Base-by-base conservation (phyloP, 2,329 filamentous ascomycete species). In the Alternaria alternata region DNA sequence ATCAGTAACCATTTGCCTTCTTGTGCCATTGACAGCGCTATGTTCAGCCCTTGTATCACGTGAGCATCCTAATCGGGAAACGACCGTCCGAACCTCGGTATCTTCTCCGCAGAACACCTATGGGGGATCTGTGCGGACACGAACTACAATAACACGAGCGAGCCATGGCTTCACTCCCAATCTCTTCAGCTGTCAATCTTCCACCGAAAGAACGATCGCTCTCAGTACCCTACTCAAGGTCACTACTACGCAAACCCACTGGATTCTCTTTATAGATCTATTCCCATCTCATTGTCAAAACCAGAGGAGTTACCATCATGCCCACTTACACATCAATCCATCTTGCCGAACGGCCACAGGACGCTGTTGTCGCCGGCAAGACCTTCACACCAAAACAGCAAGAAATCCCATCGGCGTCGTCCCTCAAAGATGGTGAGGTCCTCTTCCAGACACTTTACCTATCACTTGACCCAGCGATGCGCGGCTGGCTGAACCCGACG, bases 401-500 rank as follows among this genome's bases (percentile, higher is more conserved):
- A 1, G 81, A 85, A 1, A 81, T 86, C 4, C 75, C 82, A 7
- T 68, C 74, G 1, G 77, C 79, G 39, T 68, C 73, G 1, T 81
- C 86, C 61, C 81, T 90, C 42, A 84, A 89, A 74, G 84, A 88
- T 81, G 88, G 88, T 65, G 80, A 92, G 72, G 81, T 92, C 56
- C 82, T 92, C 59, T 81, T 84, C 58, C 80, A 83, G 59, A 80
- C 80, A 2, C 81, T 90, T 61, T 92, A 91, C 71, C 82, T 91
- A 44, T 89, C 87, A 9, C 82, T 92, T 39, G 90, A 92, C 77
- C 90, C 90, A 1, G 89, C 90, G n/a, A 92, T 92, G 89, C 85
- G 90, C 68, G 87, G 87, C 59, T 92, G 89, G 89, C 78, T 93
- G 20, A 89, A 86, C 46, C 58, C 68, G 16, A 70, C 80, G 38